A percentile compares a stretch with the other conserved stretches of the same genome.
These are phyloP conservation scores for Fusarium acutatum DNA, from an alignment of 2,329 filamentous ascomycete species.

Conservation along the genomic window DNA sequence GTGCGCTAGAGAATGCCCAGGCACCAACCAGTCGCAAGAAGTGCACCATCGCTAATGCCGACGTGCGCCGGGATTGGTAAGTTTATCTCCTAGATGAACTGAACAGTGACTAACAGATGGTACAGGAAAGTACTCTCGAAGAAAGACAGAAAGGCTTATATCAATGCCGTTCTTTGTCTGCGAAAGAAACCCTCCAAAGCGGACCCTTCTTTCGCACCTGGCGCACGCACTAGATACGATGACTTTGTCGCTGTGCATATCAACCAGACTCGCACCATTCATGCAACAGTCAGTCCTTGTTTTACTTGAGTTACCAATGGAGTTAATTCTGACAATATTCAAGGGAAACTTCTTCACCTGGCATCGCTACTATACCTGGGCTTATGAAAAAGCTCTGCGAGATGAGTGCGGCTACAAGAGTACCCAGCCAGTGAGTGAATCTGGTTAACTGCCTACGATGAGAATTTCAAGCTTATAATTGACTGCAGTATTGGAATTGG, in stretches of 20 bases:
- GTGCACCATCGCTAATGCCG: background rate
- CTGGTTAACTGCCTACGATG: accelerated
- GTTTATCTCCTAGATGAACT: accelerated
- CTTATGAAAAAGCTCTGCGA: background rate
- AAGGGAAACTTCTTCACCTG: conserved; percentile 13
- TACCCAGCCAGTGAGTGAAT: background rate
- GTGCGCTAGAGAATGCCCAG: background rate
- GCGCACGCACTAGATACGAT: conserved; percentile 3
- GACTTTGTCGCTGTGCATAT: conserved; percentile 16
- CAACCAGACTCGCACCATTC: background rate
- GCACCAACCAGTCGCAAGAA: background rate
- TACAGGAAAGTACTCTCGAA: background rate
- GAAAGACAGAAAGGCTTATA: background rate
- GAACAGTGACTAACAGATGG: accelerated
- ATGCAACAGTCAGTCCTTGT: background rate
- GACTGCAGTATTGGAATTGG: conserved; percentile 6
- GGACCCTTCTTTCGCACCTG: background rate
- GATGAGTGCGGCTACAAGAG: conserved; percentile 14
- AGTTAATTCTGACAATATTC: accelerated
- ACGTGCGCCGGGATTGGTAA: background rate
- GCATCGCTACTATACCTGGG: conserved; percentile 15
- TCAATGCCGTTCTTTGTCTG: background rate
- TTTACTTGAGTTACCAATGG: accelerated
- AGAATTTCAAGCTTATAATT: accelerated
- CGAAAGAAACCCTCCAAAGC: conserved; percentile 2